Evolutionary conservation across 2,329 filamentous ascomycete species (phyloP), one percentile per base, ranked within the genome.

Genomic region (Aspergillus sp.): DNA sequence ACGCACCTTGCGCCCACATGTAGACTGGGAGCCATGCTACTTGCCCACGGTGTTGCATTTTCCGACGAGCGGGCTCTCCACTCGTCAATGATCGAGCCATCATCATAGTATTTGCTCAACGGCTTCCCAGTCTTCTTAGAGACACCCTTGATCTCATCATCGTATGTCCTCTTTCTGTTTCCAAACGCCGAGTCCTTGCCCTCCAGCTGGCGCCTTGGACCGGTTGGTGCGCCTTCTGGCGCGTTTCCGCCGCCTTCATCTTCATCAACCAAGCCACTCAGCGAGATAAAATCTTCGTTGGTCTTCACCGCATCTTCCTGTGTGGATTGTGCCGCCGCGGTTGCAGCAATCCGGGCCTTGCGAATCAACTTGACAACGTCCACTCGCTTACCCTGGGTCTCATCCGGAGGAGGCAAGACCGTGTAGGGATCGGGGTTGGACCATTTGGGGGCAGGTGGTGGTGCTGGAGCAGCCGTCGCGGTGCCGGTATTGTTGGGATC

Each of bases 351-450:
- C 51, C 93, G 91, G 2, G 93, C 91, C 72, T 97, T 97, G 67
- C 93, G 89, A 67, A 98, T 97, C 62, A 97, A 78, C 70, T 96
- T 91, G 38, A 98, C 91, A 41, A 97, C 89, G 66, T 97, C 92
- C 67, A 87, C 89, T 76, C 89, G 92, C 77, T 95, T 96, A 19
- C 85, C 84, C 41, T 85, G 82, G 5, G 81, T 82, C 57, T 92
- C 89, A 65, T 93, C 90, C 0, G 88, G 86, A 6, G 92, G 92
- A 8, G 94, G 94, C 9, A 97, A 81, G 2, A 87, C 90, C 5
- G 91, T 96, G 76, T 98, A 97, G 0, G 93, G 92, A 73, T 98
- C 94, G 3, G 94, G 93, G 68, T 98, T 98, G 4, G 92, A 97
- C 94, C 94, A 98, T 74, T 90, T 92, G 3, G 92, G 92, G 5